Evolutionary conservation across 2,329 filamentous ascomycete species (phyloP), one percentile per base, ranked within the genome.

Genomic region (Colletotrichum filicis): DNA sequence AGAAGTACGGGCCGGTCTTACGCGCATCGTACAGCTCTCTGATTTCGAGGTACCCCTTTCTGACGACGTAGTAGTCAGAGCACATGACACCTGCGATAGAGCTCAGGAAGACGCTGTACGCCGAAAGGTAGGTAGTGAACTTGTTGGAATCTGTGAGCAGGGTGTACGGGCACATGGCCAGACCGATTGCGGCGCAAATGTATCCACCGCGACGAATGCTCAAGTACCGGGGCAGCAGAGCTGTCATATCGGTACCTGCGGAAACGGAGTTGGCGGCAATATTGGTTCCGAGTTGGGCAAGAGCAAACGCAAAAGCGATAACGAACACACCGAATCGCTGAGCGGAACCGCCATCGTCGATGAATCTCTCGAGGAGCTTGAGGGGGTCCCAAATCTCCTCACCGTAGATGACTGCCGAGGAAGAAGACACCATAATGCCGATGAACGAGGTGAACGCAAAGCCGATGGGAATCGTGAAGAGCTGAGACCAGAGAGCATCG

Each of bases 21-120:
- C 91, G 90, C 11, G 89, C 92, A 64, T 92, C 92, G 85, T 97
- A 98, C 0, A 98, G 88, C 68, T 94, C 91, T 78, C 90, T 92
- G 76, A 96, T 86, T 76, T 95, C 90, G 2, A 97, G 86, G 80
- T 95, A 97, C 5, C 95, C 95, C 71, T 89, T 92, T 71, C 95
- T 93, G 5, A 98, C 94, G 68, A 93, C 74, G 82, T 97, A 98
- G 85, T 98, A 98, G 82, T 98, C 95, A 76, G 88, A 90, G 73
- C 95, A 87, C 85, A 98, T 97, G 75, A 97, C 94, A n/a, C 95
- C 95, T 0, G 94, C 95, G 75, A 98, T 97, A 56, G 93, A 95
- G 72, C 93, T 95, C n/a, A 98, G 88, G 84, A 98, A 98, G 69
- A 98, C 95, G 3, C 93, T 95, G 85, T 98, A 98, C 1, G 95